phyloP scores from a whole-genome alignment of 1,284 basidiomycete species.

The Takashimella tepidaria region DNA sequence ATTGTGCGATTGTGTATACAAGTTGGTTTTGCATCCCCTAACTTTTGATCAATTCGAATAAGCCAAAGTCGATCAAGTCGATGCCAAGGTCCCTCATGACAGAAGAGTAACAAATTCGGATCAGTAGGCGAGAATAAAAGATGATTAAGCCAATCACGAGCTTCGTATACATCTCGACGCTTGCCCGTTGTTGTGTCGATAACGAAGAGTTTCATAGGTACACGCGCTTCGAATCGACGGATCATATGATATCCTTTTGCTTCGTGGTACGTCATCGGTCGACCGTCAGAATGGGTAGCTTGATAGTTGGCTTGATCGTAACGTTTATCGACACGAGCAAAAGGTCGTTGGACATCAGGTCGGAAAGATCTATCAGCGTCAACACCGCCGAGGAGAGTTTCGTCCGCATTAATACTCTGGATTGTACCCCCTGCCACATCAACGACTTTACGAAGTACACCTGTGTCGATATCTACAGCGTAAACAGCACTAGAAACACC shows the following conservation, averaged over 20 bases:
- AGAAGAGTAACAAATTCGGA: conserved; percentile 19
- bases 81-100: conserved; percentile 27
- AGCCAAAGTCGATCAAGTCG: conserved; percentile 21
- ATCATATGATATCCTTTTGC: conserved; percentile 20
- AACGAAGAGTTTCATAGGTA: conserved; percentile 19
- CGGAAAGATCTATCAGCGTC: conserved; percentile 7
- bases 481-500: conserved; percentile 3
- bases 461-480: conserved; percentile 10
- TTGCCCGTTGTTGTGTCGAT: conserved; percentile 13
- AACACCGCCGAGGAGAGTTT: conserved; percentile 18
- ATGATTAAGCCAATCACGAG: conserved; percentile 26
- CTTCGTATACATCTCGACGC: conserved; percentile 11
- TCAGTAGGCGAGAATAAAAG: conserved; percentile 23
- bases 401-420: conserved; percentile 18
- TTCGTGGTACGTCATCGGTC: conserved; percentile 22
- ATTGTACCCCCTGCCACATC: conserved; percentile 11
- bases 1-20: conserved; percentile 19
- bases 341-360: conserved; percentile 3
- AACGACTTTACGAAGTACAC: neutral
- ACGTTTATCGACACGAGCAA: conserved; percentile 9
- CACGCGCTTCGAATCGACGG: conserved; percentile 14
- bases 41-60: conserved; percentile 5
- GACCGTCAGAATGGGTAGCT: conserved; percentile 19
- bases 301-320: conserved; percentile 19
- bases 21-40: neutral